Evolutionary conservation across 768 basidiomycete genomes (phyloP), one percentile per base, ranked within the genome.

Genomic region (Calocybe cyanea): DNA sequence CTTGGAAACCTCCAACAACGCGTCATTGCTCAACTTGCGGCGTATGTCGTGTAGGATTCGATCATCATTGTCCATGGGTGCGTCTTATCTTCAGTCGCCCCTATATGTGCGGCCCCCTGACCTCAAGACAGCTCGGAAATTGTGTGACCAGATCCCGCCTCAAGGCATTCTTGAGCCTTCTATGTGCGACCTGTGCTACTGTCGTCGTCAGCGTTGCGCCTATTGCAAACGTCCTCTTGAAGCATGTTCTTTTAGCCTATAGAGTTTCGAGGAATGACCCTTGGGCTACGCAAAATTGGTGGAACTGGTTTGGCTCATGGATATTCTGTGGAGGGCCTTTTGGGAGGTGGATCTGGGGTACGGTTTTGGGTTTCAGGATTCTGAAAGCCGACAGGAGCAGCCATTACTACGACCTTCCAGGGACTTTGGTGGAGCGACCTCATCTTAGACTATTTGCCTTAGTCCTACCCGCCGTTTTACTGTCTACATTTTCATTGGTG

Each of bases 1-100:
- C 56, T 31, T 75, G 71, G 71, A 72, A 69, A 48, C 71, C 73
- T 9, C 73, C 73, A 6, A 58, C 70, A 40, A 58, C 66, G 5
- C 68, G 71, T 51, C 72, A 75, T 48, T 75, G 72, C 55, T 69
- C 69, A n/a, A 60, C 60, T 8, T 75, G 72, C 41, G 68, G 66
- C 28, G 68, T 71, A 13, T 75, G 72, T 51, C 63, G 72, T 24
- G 56, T 71, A 32, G 65, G 66, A 21, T 72, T 71, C 49, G 71
- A 75, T 49, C 72, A 75, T 51, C 72, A 75, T 51, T 75, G 72
- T 50, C 68, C 72, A 24, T 75, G 72, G 72, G 72, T 72, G 43
- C 21, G 60, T 49, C n/a, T 9, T 28, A 25, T 19, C 4, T 13
- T 41, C 38, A 20, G 11, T 23, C 25, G 4, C 30, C n/a, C 9